Conservation (phyloP, 768 basidiomycete genomes). For the Ramaria rubella region DNA sequence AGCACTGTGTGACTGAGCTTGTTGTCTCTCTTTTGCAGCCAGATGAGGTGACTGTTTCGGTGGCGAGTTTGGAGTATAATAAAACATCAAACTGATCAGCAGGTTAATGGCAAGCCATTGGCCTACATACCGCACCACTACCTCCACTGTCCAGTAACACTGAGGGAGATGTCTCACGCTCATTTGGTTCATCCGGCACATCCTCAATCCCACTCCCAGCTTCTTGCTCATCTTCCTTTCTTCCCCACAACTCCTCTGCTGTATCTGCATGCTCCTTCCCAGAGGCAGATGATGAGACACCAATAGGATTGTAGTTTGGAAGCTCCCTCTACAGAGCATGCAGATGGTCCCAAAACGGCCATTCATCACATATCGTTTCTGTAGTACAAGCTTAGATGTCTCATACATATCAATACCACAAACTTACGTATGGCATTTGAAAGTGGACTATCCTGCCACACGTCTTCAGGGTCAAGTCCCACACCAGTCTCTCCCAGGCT, state of each 20-base stretch:
- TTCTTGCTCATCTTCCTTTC: background rate
- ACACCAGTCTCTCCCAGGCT: background rate
- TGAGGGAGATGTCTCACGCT: background rate
- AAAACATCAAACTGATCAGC: too few species aligned
- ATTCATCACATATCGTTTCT: constrained; percentile 13
- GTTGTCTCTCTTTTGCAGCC: too few species aligned
- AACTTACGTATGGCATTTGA: background rate
- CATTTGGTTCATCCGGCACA: background rate
- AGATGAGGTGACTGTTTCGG: too few species aligned
- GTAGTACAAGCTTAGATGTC: background rate
- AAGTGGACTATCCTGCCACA: background rate
- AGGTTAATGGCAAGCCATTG: too few species aligned
- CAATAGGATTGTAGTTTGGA: constrained; percentile 25
- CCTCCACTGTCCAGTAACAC: too few species aligned
- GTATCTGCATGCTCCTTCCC: too few species aligned
- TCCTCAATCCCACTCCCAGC: background rate
- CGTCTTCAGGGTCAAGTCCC: background rate
- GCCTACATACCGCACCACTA: too few species aligned
- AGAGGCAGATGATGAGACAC: too few species aligned
- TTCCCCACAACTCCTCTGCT: too few species aligned
- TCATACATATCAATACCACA: background rate
- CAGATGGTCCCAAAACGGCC: constrained; percentile 26
- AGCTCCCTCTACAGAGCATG: constrained; percentile 26
- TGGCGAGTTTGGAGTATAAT: too few species aligned
- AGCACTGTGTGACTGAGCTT: too few species aligned